Base-by-base conservation (phyloP, 306 rosid species). In the Biancaea sappan region DNA sequence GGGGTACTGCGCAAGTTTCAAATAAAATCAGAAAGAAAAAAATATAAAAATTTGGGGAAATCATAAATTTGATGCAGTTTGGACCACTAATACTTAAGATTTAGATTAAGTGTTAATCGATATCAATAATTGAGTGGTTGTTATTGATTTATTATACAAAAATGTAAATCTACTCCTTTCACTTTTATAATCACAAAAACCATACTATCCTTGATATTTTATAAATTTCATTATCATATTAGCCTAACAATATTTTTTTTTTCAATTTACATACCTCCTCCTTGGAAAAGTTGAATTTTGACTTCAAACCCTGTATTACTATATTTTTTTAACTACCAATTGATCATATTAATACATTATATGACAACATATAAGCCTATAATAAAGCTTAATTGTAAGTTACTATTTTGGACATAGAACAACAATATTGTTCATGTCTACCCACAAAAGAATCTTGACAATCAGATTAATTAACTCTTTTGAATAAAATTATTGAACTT, bases 1-100 rank as follows among this genome's bases (percentile, higher is more conserved):
- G 79, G 72, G 41, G 73, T 69, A 75, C 54, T 71, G 47, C 8
- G 4, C 43, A 71, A 61, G 66, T 38, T 82, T 76, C 24, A 65
- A 75, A 28, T 35, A 79, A 32, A 67, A 47, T 40, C 5, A 35
- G 29, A 24, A 24, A 28, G 28, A 26, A 31, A 79, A 70, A 29
- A 67, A n/a, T n/a, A n/a, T n/a, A n/a, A 4, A 38, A n/a, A 52
- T 32, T 25, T 25, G 4, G 59, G 43, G 31, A 26, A 31, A 3
- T 59, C 51, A 64, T 41, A 44, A 61, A 60, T 57, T 57, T 28
- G 0, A 28, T 52, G 25, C 37, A 5, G n/a, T n/a, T n/a, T n/a
- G n/a, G n/a, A n/a, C n/a, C n/a, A n/a, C 10, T 13, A 13, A n/a
- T 35, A 56, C 37, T 56, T n/a, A 54, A 54, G n/a, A 25, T 56